Percentiles rank a stretch among this genome's conserved stretches.
Evolutionary conservation across 2,329 filamentous ascomycete species (phyloP).

Genomic region (Aspergillus niger): DNA sequence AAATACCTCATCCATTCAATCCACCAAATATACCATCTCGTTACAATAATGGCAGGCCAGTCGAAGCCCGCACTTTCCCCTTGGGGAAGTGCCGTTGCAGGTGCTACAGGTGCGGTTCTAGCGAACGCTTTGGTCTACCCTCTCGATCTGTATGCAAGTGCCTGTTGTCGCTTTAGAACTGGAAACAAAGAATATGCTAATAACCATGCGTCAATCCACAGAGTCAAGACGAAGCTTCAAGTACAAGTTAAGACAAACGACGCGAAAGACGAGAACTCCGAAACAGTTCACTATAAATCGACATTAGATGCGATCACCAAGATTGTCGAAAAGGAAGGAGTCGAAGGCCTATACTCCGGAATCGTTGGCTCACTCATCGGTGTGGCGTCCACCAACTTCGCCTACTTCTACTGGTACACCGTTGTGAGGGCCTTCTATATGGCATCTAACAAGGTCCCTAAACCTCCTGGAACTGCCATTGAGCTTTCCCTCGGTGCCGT

Average conservation of each 20-base stretch:
- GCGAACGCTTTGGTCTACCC: conserved; percentile 96
- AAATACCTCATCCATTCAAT: neutral
- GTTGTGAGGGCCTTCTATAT: conserved; percentile 80
- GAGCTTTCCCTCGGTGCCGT: conserved; percentile 84
- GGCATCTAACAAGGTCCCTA: conserved; percentile 57
- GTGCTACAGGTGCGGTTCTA: conserved; percentile 87
- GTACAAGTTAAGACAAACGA: conserved; percentile 76
- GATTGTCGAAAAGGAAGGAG: conserved; percentile 78
- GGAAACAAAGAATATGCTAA: conserved; percentile 17
- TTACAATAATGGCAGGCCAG: conserved; percentile 52
- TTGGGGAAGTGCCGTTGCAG: conserved; percentile 90
- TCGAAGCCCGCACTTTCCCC: conserved; percentile 76
- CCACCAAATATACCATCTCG: neutral
- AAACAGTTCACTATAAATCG: conserved; percentile 75
- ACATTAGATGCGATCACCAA: conserved; percentile 86
- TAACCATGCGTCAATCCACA: conserved; percentile 42
- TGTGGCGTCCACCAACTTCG: conserved; percentile 96
- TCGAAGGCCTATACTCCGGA: conserved; percentile 82
- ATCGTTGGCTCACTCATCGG: conserved; percentile 84
- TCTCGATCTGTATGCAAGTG: conserved; percentile 78
- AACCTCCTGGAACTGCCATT: conserved; percentile 72
- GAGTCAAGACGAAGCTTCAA: conserved; percentile 93
- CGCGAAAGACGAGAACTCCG: conserved; percentile 46
- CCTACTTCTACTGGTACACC: conserved; percentile 99
- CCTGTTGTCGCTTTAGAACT: neutral